A percentile compares a stretch with the other conserved stretches of the same genome.
These are phyloP conservation scores for Saprolegnia parasitica DNA, from an alignment of 352 stramenopile genomes.

Conservation along the genomic window DNA sequence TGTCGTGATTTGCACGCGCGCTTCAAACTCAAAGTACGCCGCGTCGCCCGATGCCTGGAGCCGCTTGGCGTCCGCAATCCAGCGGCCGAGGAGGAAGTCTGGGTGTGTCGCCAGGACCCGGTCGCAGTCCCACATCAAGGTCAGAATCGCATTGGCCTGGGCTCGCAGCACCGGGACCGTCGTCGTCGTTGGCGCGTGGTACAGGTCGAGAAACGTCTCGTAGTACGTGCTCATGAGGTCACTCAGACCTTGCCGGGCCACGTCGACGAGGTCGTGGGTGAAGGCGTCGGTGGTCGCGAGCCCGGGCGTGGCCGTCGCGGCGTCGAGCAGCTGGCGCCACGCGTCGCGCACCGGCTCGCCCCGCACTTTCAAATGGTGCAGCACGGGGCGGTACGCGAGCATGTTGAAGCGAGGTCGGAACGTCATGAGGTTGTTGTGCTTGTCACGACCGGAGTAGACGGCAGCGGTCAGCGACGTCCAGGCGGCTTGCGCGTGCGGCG, in stretches of 20 bases:
- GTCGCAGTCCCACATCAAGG: conserved; percentile 51
- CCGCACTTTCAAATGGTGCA: not conserved
- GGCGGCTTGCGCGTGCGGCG: conserved; percentile 44
- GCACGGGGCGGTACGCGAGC: not conserved
- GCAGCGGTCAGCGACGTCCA: conserved; percentile 53
- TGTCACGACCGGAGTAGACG: conserved; percentile 59
- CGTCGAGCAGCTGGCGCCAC: conserved; percentile 49
- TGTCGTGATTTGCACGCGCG: conserved; percentile 71
- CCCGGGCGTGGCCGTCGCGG: conserved; percentile 31
- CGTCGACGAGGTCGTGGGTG: conserved; percentile 66
- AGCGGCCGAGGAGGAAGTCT: conserved; percentile 68
- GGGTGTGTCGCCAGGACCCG: conserved; percentile 58
- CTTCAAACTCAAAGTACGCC: conserved; percentile 74
- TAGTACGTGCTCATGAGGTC: conserved; percentile 34
- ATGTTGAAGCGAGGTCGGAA: not conserved
- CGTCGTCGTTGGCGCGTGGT: conserved; percentile 35
- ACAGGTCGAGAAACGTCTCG: conserved; percentile 48
- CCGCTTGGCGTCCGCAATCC: conserved; percentile 54
- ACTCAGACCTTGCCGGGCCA: conserved; percentile 68
- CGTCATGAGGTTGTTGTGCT: conserved; percentile 9
- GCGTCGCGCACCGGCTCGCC: conserved; percentile 28
- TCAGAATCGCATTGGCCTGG: conserved; percentile 45
- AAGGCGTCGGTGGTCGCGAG: conserved; percentile 48
- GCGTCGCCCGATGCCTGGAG: conserved; percentile 33
- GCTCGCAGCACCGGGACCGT: conserved; percentile 36